Evolutionary conservation across 441 rosid species (phyloP).

Genomic region (Macaranga tanarius): DNA sequence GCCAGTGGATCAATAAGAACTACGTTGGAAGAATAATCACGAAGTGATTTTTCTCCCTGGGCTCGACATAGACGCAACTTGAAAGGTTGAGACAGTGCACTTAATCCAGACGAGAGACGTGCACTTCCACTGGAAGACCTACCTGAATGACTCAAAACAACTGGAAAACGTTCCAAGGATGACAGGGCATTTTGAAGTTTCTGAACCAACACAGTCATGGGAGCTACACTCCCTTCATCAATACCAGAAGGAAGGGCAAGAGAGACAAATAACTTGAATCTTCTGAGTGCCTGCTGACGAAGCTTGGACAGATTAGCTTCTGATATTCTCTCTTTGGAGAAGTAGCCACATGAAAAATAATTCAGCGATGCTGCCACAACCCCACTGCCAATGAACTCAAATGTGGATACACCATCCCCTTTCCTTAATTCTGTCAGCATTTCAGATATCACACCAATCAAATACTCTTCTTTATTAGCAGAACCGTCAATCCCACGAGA

Average conservation of each 20-base stretch:
- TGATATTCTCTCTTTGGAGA: slow-evolving; percentile 77
- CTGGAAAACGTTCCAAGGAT: slow-evolving; percentile 96
- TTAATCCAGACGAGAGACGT: slow-evolving; percentile 93
- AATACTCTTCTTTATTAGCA: slow-evolving; percentile 77
- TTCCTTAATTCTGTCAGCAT: slow-evolving; percentile 84
- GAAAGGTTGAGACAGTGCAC: slow-evolving; percentile 95
- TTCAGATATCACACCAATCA: slow-evolving; percentile 78
- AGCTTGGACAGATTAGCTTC: slow-evolving; percentile 78
- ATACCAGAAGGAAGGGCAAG: slow-evolving; percentile 69
- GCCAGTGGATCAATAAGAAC: slow-evolving; percentile 98
- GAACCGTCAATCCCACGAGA: slow-evolving; percentile 55
- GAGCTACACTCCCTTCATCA: slow-evolving; percentile 52
- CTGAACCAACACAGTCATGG: slow-evolving; percentile 88
- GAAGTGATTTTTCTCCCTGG: slow-evolving; percentile 88
- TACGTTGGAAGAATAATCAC: slow-evolving; percentile 94
- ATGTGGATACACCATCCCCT: slow-evolving; percentile 99
- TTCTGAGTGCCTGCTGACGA: slow-evolving; percentile 79
- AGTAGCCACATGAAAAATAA: slow-evolving; percentile 86
- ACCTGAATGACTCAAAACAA: slow-evolving; percentile 91
- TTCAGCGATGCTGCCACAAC: slow-evolving; percentile 92
- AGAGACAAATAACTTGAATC: slow-evolving; percentile 75
- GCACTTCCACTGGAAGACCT: slow-evolving; percentile 91
- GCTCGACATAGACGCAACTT: slow-evolving; percentile 98
- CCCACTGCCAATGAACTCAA: slow-evolving; percentile 99
- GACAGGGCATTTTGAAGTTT: slow-evolving; percentile 97